Evolutionary conservation across 169 alveolate species (phyloP).

Genomic region (Plasmodium gonderi): DNA sequence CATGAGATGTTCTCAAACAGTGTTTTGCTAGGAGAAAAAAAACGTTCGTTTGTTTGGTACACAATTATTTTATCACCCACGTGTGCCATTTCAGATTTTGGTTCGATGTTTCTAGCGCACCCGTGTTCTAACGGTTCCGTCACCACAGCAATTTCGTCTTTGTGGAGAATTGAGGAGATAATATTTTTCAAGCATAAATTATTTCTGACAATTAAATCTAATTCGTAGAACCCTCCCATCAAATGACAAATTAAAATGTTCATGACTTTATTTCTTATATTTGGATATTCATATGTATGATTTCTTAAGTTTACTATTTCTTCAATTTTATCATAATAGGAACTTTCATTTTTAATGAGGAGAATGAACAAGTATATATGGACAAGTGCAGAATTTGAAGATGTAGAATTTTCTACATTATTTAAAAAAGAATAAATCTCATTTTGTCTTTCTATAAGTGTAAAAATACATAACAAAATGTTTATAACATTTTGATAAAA

Average conservation of each 20-base stretch:
- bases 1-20: not conserved
- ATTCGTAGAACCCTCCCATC: not conserved
- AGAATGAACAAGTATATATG: slow-evolving; percentile 22
- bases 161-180: not conserved
- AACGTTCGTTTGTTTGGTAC: not conserved
- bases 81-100: too few relatives aligned
- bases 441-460: slow-evolving; percentile 29
- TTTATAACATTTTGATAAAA: slow-evolving; percentile 40
- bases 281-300: not conserved
- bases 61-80: not conserved
- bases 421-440: slow-evolving; percentile 26
- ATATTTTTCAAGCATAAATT: not conserved
- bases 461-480: slow-evolving; percentile 16
- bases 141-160: not conserved
- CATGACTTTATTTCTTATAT: not conserved
- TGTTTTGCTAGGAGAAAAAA: not conserved
- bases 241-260: not conserved
- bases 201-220: not conserved
- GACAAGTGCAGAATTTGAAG: slow-evolving; percentile 4
- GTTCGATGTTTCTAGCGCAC: too few relatives aligned
- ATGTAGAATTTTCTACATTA: not conserved
- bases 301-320: slow-evolving; percentile 20
- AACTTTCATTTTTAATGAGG: slow-evolving; percentile 37
- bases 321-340: slow-evolving; percentile 1
- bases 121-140: too few relatives aligned